Conservation (phyloP, 495 filamentous ascomycete genomes). For the Penicillium paxilli region DNA sequence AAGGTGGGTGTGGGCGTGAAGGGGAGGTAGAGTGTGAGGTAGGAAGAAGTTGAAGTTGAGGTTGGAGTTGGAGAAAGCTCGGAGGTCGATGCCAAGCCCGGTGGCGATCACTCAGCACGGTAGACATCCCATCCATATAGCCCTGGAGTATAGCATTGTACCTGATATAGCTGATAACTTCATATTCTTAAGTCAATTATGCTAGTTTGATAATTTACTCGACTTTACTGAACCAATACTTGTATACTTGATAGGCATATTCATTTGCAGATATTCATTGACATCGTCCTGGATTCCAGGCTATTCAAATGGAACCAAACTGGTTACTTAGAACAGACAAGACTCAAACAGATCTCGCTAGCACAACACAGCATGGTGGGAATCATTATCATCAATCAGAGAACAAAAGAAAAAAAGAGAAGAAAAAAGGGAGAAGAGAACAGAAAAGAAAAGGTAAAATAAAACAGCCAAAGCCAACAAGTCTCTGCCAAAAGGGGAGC, state of each 20-base stretch:
- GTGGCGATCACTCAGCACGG: conserved; percentile 17
- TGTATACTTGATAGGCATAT: background rate
- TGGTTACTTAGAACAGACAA: conserved; percentile 15
- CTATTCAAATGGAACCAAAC: conserved; percentile 19
- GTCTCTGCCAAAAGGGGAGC: background rate
- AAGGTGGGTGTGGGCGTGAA: background rate
- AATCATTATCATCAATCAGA: conserved; percentile 25
- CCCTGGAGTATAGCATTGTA: background rate
- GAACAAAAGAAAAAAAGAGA: conserved; percentile 9
- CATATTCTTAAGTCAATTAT: too few relatives aligned
- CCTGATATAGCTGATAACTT: too few relatives aligned
- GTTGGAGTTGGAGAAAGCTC: conserved; percentile 10
- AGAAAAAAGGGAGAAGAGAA: conserved; percentile 10
- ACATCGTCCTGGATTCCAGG: conserved; percentile 16
- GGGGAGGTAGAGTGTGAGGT: background rate
- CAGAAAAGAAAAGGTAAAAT: conserved; percentile 6
- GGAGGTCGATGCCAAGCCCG: conserved; percentile 19
- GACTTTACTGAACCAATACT: too few relatives aligned
- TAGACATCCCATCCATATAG: background rate
- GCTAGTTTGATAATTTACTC: too few relatives aligned
- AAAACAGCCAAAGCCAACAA: background rate
- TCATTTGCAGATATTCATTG: background rate
- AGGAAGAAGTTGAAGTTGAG: background rate
- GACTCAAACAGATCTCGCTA: conserved; percentile 23
- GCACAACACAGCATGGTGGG: conserved; percentile 18